Conservation (phyloP, 306 rosid genomes). For the Malus orientalis region DNA sequence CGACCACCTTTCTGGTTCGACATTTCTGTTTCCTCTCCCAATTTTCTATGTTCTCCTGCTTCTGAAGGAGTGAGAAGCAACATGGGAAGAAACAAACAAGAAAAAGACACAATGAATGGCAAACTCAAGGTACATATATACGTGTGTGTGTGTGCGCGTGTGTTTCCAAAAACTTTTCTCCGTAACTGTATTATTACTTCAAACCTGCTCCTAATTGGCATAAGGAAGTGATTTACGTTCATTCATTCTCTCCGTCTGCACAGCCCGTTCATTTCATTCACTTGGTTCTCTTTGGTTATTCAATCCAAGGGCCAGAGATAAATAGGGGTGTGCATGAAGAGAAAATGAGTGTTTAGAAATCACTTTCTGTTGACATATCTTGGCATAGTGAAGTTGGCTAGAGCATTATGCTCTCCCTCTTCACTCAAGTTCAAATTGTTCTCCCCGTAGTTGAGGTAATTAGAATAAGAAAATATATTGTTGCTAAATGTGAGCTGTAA, state of each 20-base stretch:
- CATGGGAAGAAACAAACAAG: slow-evolving; percentile 14
- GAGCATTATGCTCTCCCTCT: background rate
- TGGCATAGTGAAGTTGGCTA: background rate
- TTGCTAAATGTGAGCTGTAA: background rate
- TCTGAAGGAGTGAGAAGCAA: background rate
- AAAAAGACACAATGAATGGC: slow-evolving; percentile 11
- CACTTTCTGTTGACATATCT: background rate
- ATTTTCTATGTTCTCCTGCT: background rate
- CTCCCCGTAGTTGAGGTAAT: background rate
- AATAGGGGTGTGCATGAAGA: background rate
- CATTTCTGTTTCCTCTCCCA: background rate
- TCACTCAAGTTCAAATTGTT: background rate
- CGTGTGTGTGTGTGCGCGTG: background rate
- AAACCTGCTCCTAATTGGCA: background rate
- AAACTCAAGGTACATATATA: slow-evolving; percentile 17
- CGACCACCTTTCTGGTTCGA: background rate
- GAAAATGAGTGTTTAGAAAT: background rate
- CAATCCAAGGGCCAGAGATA: no score
- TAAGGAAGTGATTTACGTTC: background rate
- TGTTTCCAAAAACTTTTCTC: background rate
- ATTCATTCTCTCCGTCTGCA: background rate
- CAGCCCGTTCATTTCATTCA: no score
- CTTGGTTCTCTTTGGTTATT: background rate
- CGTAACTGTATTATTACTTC: background rate
- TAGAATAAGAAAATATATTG: background rate